Evolutionary conservation across 768 basidiomycete genomes (phyloP).

Genomic region (Porphyrellus cyaneotinctus): DNA sequence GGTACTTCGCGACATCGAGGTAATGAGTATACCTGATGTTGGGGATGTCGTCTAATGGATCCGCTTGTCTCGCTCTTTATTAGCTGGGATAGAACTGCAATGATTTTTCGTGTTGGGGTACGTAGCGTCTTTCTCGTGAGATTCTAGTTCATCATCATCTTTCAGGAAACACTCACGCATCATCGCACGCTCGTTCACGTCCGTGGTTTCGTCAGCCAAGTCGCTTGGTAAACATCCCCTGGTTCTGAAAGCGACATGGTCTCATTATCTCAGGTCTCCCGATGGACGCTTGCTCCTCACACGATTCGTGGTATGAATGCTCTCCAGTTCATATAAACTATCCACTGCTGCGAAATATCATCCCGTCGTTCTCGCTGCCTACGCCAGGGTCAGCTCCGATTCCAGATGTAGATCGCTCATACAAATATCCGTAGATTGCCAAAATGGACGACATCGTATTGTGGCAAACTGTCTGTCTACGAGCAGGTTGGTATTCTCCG

Average conservation of each 20-base stretch:
- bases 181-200: conserved; percentile 48
- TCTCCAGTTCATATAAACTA: no score
- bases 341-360: no score
- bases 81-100: conserved; percentile 49
- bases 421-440: no score
- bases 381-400: no score
- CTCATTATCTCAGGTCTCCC: conserved; percentile 38
- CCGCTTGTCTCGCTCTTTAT: background rate
- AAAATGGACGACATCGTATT: no score
- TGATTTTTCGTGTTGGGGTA: conserved; percentile 45
- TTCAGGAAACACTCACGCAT: conserved; percentile 37
- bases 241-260: background rate
- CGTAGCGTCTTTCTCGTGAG: conserved; percentile 7
- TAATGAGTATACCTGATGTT: conserved; percentile 15
- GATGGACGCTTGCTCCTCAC: conserved; percentile 43
- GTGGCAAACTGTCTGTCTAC: no score
- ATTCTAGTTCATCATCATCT: background rate
- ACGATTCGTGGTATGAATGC: no score
- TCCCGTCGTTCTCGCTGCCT: no score
- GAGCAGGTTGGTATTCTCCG: no score
- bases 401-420: no score
- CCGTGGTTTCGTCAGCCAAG: conserved; percentile 49
- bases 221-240: conserved; percentile 39
- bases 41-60: background rate
- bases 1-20: conserved; percentile 51